These are phyloP conservation scores for Raphanus hybrid DNA, from an alignment of 441 rosid genomes.

Conservation along the genomic window DNA sequence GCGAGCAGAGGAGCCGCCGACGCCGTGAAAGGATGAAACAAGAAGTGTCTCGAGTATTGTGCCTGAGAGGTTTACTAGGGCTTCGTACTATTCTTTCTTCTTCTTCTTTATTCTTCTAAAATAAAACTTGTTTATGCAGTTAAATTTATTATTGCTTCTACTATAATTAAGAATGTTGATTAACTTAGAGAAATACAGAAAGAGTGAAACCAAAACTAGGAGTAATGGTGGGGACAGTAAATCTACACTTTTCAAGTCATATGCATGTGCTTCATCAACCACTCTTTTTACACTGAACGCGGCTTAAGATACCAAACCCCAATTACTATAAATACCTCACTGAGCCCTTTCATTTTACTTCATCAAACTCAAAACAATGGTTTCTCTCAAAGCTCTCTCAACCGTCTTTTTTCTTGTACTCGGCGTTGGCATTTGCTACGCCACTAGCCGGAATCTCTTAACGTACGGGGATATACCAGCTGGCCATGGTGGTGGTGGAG, in stretches of 20 bases:
- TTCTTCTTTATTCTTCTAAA: too few species aligned
- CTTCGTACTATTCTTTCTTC: too few species aligned
- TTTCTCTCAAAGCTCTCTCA: slow-evolving; percentile 43
- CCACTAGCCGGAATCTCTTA: slow-evolving; percentile 53
- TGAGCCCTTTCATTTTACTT: slow-evolving; percentile 22
- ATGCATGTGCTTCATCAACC: slow-evolving; percentile 29
- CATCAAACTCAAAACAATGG: slow-evolving; percentile 40
- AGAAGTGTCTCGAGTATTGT: too few species aligned
- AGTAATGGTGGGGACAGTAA: slow-evolving; percentile 40
- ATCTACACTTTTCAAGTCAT: slow-evolving; percentile 32
- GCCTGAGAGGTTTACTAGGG: too few species aligned
- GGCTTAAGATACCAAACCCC: slow-evolving; percentile 29
- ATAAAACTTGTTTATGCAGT: too few species aligned
- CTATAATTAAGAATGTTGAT: too few species aligned
- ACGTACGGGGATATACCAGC: slow-evolving; percentile 24
- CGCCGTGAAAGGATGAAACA: too few species aligned
- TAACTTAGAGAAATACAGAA: background rate
- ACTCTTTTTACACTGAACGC: slow-evolving; percentile 19
- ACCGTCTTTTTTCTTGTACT: slow-evolving; percentile 40
- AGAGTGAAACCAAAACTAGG: slow-evolving; percentile 11
- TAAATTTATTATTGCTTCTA: too few species aligned
- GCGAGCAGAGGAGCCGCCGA: too few species aligned
- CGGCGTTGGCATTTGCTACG: slow-evolving; percentile 44
- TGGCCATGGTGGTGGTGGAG: slow-evolving; percentile 50
- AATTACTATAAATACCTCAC: slow-evolving; percentile 41